Percentiles rank a stretch among this genome's conserved stretches.
Conservation (phyloP, 2,329 filamentous ascomycete species). For the Colletotrichum navitas region DNA sequence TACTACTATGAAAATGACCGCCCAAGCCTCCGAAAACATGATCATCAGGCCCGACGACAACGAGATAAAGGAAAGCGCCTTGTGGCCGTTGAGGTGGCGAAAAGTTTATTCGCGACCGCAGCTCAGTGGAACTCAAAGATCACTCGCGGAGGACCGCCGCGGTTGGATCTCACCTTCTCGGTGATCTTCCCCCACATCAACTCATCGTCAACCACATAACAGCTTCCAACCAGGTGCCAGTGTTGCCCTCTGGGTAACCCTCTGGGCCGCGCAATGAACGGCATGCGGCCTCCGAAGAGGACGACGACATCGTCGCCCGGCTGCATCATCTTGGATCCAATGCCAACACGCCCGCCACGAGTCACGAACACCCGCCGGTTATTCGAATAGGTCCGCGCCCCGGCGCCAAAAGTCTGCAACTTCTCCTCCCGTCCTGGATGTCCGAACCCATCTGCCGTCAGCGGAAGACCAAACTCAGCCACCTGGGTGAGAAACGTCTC, state of each 20-base stretch:
- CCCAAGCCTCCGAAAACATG: slow-evolving; percentile 94
- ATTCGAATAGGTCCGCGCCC: slow-evolving; percentile 16
- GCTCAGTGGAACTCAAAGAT: slow-evolving; percentile 29
- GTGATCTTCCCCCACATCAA: slow-evolving; percentile 41
- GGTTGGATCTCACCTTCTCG: slow-evolving; percentile 25
- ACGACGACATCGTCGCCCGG: slow-evolving; percentile 38
- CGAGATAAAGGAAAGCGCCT: slow-evolving; percentile 59
- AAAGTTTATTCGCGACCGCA: background rate
- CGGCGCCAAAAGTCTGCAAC: slow-evolving; percentile 18
- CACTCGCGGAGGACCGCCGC: slow-evolving; percentile 21
- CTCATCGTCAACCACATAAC: slow-evolving; percentile 40
- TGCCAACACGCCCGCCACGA: slow-evolving; percentile 34
- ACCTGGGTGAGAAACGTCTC: slow-evolving; percentile 24
- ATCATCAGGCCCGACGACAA: slow-evolving; percentile 91
- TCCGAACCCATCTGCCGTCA: slow-evolving; percentile 1
- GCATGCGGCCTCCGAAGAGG: slow-evolving; percentile 42
- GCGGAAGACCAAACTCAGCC: slow-evolving; percentile 18
- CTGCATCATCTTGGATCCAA: slow-evolving; percentile 39
- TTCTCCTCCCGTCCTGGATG: slow-evolving; percentile 16
- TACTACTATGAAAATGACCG: slow-evolving; percentile 76
- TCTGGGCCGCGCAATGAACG: slow-evolving; percentile 35
- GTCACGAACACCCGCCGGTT: slow-evolving; percentile 34
- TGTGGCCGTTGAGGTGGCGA: background rate
- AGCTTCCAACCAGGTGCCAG: slow-evolving; percentile 38
- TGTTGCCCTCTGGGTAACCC: slow-evolving; percentile 5